Percentiles rank a stretch among this genome's conserved stretches.
Evolutionary conservation across 2,329 filamentous ascomycete species (phyloP).

Genomic region (Emmonsiellopsis sp.): DNA sequence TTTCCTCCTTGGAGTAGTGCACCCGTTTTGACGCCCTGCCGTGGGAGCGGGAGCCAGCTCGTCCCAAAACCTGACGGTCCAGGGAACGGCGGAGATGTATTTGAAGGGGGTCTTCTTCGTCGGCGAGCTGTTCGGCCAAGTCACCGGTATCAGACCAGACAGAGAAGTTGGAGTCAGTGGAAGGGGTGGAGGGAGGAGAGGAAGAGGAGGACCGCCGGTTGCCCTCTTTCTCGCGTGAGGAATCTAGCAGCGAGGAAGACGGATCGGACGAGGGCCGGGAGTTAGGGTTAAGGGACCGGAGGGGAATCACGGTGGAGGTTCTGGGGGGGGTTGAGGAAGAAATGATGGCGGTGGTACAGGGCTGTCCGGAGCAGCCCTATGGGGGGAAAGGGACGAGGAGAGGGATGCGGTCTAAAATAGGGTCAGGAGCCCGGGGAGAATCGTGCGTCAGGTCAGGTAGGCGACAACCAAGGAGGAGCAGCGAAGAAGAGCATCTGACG

Average conservation of each 20-base stretch:
- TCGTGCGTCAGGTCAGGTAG: neutral
- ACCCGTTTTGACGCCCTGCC: conserved; percentile 52
- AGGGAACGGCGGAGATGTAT: conserved; percentile 58
- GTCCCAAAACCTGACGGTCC: conserved; percentile 50
- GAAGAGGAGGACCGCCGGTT: conserved; percentile 45
- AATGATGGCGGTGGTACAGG: conserved; percentile 70
- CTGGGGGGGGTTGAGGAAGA: conserved; percentile 58
- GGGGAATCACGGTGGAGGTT: conserved; percentile 68
- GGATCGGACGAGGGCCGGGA: conserved; percentile 27
- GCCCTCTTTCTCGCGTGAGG: conserved; percentile 40
- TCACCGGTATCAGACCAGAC: conserved; percentile 94
- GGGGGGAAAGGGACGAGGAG: conserved; percentile 1
- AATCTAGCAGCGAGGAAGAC: conserved; percentile 29
- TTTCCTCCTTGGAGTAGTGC: conserved; percentile 52
- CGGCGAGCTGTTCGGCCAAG: conserved; percentile 79
- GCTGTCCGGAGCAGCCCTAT: conserved; percentile 67
- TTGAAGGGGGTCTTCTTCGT: conserved; percentile 71
- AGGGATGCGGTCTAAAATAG: neutral
- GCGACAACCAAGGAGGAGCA: neutral
- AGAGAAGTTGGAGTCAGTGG: conserved; percentile 56
- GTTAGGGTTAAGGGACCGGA: conserved; percentile 55
- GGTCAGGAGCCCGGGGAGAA: neutral
- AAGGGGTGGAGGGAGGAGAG: conserved; percentile 34
- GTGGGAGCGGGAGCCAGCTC: conserved; percentile 22
- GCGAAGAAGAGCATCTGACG: neutral